Base-by-base conservation (phyloP, 1,139 yeast species). In the Taphrina betulina region DNA sequence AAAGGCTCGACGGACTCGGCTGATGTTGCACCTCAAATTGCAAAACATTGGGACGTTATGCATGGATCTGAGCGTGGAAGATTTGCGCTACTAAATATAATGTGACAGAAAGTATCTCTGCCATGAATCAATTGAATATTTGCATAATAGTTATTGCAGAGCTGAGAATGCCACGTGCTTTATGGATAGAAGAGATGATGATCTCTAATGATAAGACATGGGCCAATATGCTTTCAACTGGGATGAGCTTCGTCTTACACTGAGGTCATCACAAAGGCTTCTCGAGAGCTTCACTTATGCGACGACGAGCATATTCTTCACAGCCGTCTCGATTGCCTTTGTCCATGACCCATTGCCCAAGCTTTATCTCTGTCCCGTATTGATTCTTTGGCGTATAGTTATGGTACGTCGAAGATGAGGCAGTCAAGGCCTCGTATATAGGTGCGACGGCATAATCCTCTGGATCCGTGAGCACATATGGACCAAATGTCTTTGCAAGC, bases 361-460 rank as follows among this genome's bases (percentile, higher is more conserved):
- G 10, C 19, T 23, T 22, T 16, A 50, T 41, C 3, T 50, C 54
- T 10, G 37, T 37, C 26, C 54, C 54, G 22, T 50, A 50, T 31
- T 50, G 54, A 24, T 50, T 42, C 17, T 29, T 19, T 8, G 45
- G 46, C 3, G 10, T 4, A 29, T 28, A 48, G n/a, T 42, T 41
- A 5, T 33, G 34, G 3, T 4, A 20, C 5, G 24, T 37, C 10
- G 26, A 7, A 24, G 20, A 16, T 20, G 31, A 17, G 16, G 29
- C 22, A 19, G 14, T 22, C 16, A 50, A n/a, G 5, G 54, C 54
- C 23, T 50, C 54, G 23, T 20, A 41, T 14, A 50, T 35, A 10
- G 54, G 54, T 19, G 44, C 35, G 17, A 29, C 26, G 3, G 54
- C 54, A 40, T 40, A 50, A 10, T 29, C 46, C 7, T 41, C 46